Evolutionary conservation across 208 protist genomes (phyloP).

Genomic region (Crithidia fasciculata): DNA sequence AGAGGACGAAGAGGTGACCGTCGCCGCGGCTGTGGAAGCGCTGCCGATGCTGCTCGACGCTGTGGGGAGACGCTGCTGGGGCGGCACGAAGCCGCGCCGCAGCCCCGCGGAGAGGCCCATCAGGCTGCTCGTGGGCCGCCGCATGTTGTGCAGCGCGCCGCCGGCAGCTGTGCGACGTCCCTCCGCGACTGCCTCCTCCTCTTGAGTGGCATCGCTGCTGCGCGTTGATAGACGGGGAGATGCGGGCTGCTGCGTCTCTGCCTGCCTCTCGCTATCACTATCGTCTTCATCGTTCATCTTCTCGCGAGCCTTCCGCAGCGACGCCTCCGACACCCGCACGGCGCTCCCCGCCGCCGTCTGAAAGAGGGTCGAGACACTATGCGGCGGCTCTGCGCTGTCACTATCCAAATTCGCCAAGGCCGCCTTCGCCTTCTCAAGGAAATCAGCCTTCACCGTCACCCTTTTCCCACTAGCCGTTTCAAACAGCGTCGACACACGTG

Average conservation of each 20-base stretch:
- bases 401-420: constrained; percentile 1
- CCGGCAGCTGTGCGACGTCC: neutral
- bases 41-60: no score
- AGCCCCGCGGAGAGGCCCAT: neutral
- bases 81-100: constrained; percentile 33
- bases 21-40: no score
- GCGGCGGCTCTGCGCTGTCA: neutral
- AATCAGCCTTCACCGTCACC: constrained; percentile 1
- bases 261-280: neutral
- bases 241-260: no score
- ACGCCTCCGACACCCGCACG: constrained; percentile 33
- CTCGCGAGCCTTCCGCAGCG: constrained; percentile 20
- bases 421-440: constrained; percentile 12
- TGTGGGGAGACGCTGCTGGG: constrained; percentile 17
- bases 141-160: neutral
- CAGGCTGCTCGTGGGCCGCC: neutral
- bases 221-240: no score
- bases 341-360: constrained; percentile 43
- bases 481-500: constrained; percentile 4
- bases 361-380: constrained; percentile 41
- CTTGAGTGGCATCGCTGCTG: neutral
- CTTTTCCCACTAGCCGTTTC: constrained; percentile 12
- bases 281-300: constrained; percentile 13
- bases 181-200: neutral
- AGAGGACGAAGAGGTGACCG: neutral